phyloP scores from a whole-genome alignment of 352 stramenopile species.

The Phytophthora sansomeana region DNA sequence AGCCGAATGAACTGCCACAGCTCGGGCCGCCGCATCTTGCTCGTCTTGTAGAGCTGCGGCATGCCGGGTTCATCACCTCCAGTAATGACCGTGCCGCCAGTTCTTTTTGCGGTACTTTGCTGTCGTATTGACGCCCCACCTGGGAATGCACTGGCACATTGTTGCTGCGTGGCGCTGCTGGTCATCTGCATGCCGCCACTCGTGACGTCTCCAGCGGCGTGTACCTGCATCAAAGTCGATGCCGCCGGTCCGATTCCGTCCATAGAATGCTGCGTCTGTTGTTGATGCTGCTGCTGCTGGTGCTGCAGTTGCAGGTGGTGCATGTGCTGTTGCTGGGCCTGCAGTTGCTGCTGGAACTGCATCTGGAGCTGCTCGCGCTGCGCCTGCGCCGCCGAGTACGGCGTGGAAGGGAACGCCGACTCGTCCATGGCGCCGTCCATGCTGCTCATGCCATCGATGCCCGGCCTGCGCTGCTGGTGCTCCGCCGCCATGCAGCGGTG shows the following conservation, averaged over 20 bases:
- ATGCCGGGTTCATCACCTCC: constrained; percentile 24
- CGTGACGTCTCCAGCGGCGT: constrained; percentile 4
- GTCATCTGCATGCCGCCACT: constrained; percentile 15
- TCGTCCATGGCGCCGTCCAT: constrained; percentile 19
- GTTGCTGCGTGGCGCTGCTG: constrained; percentile 13
- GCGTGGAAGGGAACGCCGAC: constrained; percentile 15
- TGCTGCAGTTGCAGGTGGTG: constrained; percentile 13
- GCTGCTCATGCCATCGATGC: constrained; percentile 7
- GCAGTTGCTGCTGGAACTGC: constrained; percentile 41
- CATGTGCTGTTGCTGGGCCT: constrained; percentile 22
- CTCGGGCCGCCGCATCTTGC: constrained; percentile 65
- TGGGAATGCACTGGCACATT: constrained; percentile 8
- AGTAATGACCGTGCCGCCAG: constrained; percentile 12
- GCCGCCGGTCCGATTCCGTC: constrained; percentile 26
- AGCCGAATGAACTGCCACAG: constrained; percentile 66
- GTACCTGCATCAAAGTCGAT: constrained; percentile 30
- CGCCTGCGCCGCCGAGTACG: constrained; percentile 19
- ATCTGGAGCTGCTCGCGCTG: constrained; percentile 36
- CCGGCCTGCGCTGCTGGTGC: constrained; percentile 21
- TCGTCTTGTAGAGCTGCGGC: constrained; percentile 62
- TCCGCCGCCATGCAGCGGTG: constrained; percentile 21
- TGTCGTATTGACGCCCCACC: neutral
- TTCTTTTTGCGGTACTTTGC: neutral
- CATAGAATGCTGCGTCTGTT: constrained; percentile 9
- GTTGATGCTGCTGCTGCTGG: constrained; percentile 10